phyloP scores from a whole-genome alignment of 306 rosid species.

The Lupinus albus region DNA sequence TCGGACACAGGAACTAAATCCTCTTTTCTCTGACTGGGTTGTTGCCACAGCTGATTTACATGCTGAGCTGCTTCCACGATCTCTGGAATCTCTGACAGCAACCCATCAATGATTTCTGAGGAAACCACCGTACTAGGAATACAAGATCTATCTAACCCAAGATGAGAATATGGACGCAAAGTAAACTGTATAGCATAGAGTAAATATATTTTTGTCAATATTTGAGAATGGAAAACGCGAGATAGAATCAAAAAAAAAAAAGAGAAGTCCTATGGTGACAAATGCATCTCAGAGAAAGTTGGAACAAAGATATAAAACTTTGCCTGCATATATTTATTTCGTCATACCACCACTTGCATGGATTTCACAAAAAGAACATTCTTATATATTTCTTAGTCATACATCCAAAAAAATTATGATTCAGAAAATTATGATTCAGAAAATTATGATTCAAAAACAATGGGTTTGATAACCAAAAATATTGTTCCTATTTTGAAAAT shows the following conservation, averaged over 20 bases:
- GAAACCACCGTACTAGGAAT: conserved; percentile 57
- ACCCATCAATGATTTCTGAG: conserved; percentile 61
- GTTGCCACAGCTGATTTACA: conserved; percentile 65
- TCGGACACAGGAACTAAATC: conserved; percentile 43
- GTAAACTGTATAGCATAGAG: conserved; percentile 64
- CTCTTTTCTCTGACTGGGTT: conserved; percentile 47
- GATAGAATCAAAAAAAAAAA: conserved; percentile 8
- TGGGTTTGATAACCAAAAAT: neutral
- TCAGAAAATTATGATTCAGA: neutral
- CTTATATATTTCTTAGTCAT: neutral
- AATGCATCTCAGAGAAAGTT: neutral
- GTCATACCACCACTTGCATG: too few relatives aligned
- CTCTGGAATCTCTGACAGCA: conserved; percentile 80
- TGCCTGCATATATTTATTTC: conserved; percentile 8
- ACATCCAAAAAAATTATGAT: neutral
- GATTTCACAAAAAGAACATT: too few relatives aligned
- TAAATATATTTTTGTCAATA: conserved; percentile 36
- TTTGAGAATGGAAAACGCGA: conserved; percentile 18
- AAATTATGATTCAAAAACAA: neutral
- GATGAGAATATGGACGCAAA: conserved; percentile 75
- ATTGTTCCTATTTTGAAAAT: conserved; percentile 16
- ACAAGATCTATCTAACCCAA: conserved; percentile 79
- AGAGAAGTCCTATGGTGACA: conserved; percentile 18
- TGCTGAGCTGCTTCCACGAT: conserved; percentile 68
- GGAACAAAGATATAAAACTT: conserved; percentile 9